phyloP scores from a whole-genome alignment of 164 flowering plant species.

The Vitis riparia region DNA sequence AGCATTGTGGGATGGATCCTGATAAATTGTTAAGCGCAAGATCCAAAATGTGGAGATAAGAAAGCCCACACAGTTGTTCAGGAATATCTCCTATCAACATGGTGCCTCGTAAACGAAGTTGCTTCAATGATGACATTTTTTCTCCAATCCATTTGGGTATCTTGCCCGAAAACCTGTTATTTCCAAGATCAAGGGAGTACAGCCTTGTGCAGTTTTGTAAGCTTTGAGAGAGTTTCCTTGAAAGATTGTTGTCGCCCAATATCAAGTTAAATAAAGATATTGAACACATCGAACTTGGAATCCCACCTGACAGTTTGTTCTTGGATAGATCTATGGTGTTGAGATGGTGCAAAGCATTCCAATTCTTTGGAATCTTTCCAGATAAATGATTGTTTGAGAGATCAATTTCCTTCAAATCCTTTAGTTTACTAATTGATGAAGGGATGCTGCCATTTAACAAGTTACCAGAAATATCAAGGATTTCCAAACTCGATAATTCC shows the following conservation, averaged over 20 bases:
- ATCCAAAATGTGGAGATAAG: constrained; percentile 15
- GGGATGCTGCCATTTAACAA: constrained; percentile 28
- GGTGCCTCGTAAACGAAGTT: constrained; percentile 10
- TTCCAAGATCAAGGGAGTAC: constrained; percentile 20
- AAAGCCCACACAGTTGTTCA: constrained; percentile 16
- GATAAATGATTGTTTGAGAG: constrained; percentile 23
- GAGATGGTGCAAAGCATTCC: constrained; percentile 2
- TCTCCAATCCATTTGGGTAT: constrained; percentile 26
- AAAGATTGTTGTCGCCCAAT: constrained; percentile 22
- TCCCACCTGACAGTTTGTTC: constrained; percentile 30
- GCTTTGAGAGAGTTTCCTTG: constrained; percentile 22
- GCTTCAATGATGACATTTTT: neutral
- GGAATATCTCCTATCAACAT: constrained; percentile 22
- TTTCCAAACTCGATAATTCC: neutral
- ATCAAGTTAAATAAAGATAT: constrained; percentile 5
- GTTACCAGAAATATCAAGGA: constrained; percentile 17
- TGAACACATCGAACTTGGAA: constrained; percentile 26
- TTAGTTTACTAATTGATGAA: neutral
- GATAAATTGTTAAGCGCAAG: constrained; percentile 24
- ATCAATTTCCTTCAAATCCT: neutral
- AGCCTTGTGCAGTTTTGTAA: constrained; percentile 18
- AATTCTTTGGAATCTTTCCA: constrained; percentile 22
- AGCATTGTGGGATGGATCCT: constrained; percentile 24
- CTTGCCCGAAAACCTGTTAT: constrained; percentile 22
- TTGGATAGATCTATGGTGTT: constrained; percentile 1